phyloP scores from a whole-genome alignment of 331 rosid species.

The Acacia pycnantha region DNA sequence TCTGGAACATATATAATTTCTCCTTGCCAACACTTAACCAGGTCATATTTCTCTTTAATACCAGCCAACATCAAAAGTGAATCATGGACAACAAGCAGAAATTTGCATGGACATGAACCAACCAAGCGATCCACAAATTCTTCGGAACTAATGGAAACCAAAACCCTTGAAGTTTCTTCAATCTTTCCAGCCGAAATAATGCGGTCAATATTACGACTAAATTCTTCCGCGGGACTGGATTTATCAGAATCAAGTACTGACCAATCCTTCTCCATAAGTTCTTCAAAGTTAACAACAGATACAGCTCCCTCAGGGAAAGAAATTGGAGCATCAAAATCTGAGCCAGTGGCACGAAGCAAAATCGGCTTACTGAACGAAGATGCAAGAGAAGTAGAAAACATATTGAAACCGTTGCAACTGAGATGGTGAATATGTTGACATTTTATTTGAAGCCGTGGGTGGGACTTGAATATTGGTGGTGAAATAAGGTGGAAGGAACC shows the following conservation, averaged over 20 bases:
- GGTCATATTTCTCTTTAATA: slow-evolving; percentile 69
- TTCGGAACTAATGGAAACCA: slow-evolving; percentile 74
- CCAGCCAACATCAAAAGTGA: slow-evolving; percentile 67
- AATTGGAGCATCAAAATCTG: slow-evolving; percentile 39
- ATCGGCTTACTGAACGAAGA: slow-evolving; percentile 19
- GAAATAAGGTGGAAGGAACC: slow-evolving; percentile 33
- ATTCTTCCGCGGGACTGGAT: slow-evolving; percentile 26
- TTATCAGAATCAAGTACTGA: slow-evolving; percentile 66
- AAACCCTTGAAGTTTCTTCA: slow-evolving; percentile 62
- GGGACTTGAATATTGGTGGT: slow-evolving; percentile 32
- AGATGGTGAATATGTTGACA: slow-evolving; percentile 4
- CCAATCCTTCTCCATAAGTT: slow-evolving; percentile 75
- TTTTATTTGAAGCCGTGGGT: slow-evolving; percentile 34
- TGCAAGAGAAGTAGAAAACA: slow-evolving; percentile 23
- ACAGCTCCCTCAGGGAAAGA: slow-evolving; percentile 52
- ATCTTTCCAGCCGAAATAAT: slow-evolving; percentile 64
- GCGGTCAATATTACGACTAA: slow-evolving; percentile 36
- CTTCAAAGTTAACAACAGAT: slow-evolving; percentile 53
- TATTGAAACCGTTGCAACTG: not conserved
- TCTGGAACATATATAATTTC: slow-evolving; percentile 69
- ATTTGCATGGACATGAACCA: slow-evolving; percentile 40
- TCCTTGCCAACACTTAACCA: slow-evolving; percentile 95
- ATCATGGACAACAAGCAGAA: slow-evolving; percentile 46
- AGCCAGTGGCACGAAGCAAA: slow-evolving; percentile 24
- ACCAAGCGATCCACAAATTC: slow-evolving; percentile 69